Evolutionary conservation across 805 yeast species (phyloP).

Genomic region (Grigorovia jiainica): DNA sequence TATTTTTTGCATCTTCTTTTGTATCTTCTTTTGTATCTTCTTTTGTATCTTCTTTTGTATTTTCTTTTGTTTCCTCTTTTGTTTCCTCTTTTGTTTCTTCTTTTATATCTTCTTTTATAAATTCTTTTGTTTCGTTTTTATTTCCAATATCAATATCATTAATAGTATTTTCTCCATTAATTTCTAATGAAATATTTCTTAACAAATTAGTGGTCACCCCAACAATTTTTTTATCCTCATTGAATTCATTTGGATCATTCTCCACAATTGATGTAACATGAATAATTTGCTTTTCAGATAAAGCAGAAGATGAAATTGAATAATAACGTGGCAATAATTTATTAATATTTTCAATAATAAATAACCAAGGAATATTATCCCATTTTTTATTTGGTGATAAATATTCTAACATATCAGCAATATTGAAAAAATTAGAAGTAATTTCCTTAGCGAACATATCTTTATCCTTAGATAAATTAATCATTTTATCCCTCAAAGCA

Average conservation of each 20-base stretch:
- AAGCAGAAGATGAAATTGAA: slow-evolving; percentile 90
- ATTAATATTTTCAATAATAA: slow-evolving; percentile 70
- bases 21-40: not conserved
- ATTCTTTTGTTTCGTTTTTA: not conserved
- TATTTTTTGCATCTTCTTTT: not conserved
- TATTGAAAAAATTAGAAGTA: slow-evolving; percentile 50
- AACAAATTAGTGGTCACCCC: slow-evolving; percentile 91
- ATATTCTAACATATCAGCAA: slow-evolving; percentile 61
- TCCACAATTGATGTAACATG: slow-evolving; percentile 93
- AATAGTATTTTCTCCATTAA: not conserved
- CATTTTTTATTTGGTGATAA: slow-evolving; percentile 62
- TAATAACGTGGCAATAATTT: slow-evolving; percentile 90
- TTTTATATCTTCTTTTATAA: not conserved
- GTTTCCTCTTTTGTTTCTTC: not conserved
- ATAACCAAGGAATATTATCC: slow-evolving; percentile 74
- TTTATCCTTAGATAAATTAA: slow-evolving; percentile 56
- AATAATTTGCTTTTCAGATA: slow-evolving; percentile 62
- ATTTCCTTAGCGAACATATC: slow-evolving; percentile 57
- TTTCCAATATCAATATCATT: not conserved
- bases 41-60: not conserved
- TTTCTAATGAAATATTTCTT: slow-evolving; percentile 49
- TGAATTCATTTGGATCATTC: slow-evolving; percentile 31
- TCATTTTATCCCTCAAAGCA: slow-evolving; percentile 29
- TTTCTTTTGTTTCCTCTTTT: not conserved
- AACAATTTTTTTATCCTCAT: slow-evolving; percentile 22